These are phyloP conservation scores for Tetrahymena elliotti DNA, from an alignment of 73 alveolate genomes.

Conservation along the genomic window DNA sequence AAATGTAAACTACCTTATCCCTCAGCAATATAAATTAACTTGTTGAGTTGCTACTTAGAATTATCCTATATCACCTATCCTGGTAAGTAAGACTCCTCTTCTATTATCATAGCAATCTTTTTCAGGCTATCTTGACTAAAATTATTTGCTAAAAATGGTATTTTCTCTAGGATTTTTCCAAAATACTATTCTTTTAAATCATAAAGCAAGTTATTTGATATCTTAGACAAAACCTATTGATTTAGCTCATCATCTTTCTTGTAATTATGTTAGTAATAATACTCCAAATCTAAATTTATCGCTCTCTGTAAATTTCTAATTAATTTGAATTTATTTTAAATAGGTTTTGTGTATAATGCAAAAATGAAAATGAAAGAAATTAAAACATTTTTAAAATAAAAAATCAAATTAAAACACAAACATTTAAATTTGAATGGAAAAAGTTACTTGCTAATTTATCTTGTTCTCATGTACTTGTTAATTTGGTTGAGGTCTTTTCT, in stretches of 20 bases:
- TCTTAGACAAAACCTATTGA: neutral
- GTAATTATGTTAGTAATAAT: neutral
- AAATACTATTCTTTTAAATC: neutral
- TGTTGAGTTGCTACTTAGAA: neutral
- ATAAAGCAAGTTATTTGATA: neutral
- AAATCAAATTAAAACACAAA: too few relatives aligned
- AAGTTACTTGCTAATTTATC: neutral
- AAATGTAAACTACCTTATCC: neutral
- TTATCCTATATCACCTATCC: neutral
- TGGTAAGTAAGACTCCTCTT: neutral
- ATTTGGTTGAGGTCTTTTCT: neutral
- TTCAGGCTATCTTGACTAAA: neutral
- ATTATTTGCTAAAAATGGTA: neutral
- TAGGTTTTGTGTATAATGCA: too few relatives aligned
- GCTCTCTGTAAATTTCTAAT: neutral
- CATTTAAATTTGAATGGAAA: too few relatives aligned
- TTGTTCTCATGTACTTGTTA: neutral
- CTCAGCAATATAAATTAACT: neutral
- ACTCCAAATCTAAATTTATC: neutral
- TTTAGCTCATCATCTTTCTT: neutral
- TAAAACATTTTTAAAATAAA: too few relatives aligned
- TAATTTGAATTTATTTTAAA: too few relatives aligned
- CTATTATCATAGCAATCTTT: neutral
- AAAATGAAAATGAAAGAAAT: too few relatives aligned
- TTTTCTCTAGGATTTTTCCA: neutral